A percentile compares a stretch with the other conserved stretches of the same genome.
Evolutionary conservation across 192 early-diverging fungal species (phyloP).

Genomic region (Coemansia sp.): DNA sequence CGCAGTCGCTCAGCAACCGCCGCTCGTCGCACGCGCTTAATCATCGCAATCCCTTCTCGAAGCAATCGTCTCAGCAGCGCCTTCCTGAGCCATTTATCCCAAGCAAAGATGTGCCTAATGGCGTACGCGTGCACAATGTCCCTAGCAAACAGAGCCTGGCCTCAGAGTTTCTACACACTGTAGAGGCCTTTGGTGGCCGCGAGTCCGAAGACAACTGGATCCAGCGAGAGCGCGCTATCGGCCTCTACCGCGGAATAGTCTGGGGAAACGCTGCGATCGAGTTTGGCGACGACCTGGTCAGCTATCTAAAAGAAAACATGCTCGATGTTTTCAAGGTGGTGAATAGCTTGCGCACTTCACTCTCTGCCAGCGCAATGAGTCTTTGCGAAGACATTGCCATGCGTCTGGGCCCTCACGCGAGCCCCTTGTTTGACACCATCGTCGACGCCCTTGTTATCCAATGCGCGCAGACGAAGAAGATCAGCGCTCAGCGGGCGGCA

Average conservation of each 20-base stretch:
- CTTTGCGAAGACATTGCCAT: constrained; percentile 52
- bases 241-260: constrained; percentile 47
- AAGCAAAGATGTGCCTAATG: constrained; percentile 24
- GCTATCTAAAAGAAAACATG: constrained; percentile 33
- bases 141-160: constrained; percentile 35
- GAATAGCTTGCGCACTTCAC: constrained; percentile 49
- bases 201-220: constrained; percentile 55
- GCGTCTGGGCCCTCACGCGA: constrained; percentile 47
- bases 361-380: constrained; percentile 39
- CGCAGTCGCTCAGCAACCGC: constrained; percentile 19
- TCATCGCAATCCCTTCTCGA: constrained; percentile 25
- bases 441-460: constrained; percentile 41
- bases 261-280: constrained; percentile 55
- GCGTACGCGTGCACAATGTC: constrained; percentile 41
- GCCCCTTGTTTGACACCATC: constrained; percentile 32
- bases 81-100: constrained; percentile 33
- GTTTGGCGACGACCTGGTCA: constrained; percentile 37
- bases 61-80: constrained; percentile 33
- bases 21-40: constrained; percentile 15
- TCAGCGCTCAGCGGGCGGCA: constrained; percentile 48
- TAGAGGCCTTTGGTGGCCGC: constrained; percentile 40
- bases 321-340: constrained; percentile 47
- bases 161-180: constrained; percentile 34
- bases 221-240: constrained; percentile 47
- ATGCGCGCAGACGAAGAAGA: constrained; percentile 52